A percentile compares a stretch with the other conserved stretches of the same genome.
Conservation (phyloP, 225 moss, liverwort and hornwort genomes). For the Physcomitrellopsis africana region DNA sequence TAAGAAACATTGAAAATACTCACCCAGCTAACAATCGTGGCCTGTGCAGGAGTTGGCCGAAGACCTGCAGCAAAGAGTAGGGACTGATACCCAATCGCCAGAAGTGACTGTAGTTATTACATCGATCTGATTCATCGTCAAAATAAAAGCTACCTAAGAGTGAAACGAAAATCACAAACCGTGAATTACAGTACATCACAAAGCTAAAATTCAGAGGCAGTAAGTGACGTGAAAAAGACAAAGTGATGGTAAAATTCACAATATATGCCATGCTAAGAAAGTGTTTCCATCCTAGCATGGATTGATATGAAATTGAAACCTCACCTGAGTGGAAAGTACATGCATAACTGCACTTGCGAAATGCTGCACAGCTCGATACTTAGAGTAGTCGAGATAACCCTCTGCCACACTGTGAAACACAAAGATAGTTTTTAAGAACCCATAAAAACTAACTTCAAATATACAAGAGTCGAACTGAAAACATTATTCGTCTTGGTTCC, state of each 20-base stretch:
- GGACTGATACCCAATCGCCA: slow-evolving; percentile 60
- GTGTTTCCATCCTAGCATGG: slow-evolving; percentile 17
- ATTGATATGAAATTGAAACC: slow-evolving; percentile 16
- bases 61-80: slow-evolving; percentile 96
- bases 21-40: slow-evolving; percentile 98
- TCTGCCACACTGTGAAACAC: slow-evolving; percentile 74
- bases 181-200: background rate
- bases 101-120: slow-evolving; percentile 25
- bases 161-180: slow-evolving; percentile 10
- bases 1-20: slow-evolving; percentile 30
- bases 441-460: background rate
- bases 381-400: slow-evolving; percentile 93
- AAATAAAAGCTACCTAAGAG: background rate
- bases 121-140: slow-evolving; percentile 5
- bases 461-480: background rate
- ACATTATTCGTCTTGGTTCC: background rate
- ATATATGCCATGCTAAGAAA: background rate
- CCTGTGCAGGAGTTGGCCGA: slow-evolving; percentile 93
- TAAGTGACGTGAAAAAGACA: background rate
- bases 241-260: slow-evolving; percentile 10
- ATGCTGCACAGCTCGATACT: slow-evolving; percentile 97
- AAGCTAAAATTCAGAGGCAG: background rate
- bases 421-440: background rate
- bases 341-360: slow-evolving; percentile 95
- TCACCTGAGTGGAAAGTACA: slow-evolving; percentile 97